phyloP scores from a whole-genome alignment of 2,329 filamentous ascomycete genomes.

The Diaporthe australafricana region DNA sequence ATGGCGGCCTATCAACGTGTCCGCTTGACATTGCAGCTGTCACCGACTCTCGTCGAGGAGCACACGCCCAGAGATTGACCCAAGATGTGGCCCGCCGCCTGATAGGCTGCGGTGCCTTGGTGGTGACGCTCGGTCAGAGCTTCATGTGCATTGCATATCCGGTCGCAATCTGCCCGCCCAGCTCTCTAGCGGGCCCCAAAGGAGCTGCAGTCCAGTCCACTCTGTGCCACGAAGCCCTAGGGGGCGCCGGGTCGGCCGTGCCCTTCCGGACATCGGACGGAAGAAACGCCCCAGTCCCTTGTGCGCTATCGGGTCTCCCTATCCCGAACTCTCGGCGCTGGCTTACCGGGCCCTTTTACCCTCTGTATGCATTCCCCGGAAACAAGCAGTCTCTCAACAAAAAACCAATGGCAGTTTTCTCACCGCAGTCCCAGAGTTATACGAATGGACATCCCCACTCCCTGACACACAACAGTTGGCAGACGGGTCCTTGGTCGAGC shows the following conservation, averaged over 20 bases:
- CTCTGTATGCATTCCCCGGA: not conserved
- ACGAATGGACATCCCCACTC: conserved; percentile 18
- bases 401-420: not conserved
- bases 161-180: conserved; percentile 8
- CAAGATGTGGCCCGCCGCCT: conserved; percentile 22
- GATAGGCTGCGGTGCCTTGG: conserved; percentile 13
- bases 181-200: not conserved
- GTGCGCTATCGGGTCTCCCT: conserved; percentile 11
- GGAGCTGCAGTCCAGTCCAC: not conserved
- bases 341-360: not conserved
- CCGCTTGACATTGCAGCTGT: conserved; percentile 2
- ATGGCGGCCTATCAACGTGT: conserved; percentile 21
- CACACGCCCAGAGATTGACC: not conserved
- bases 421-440: not conserved
- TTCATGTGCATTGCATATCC: conserved; percentile 22
- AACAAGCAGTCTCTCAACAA: not conserved
- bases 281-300: not conserved
- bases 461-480: not conserved
- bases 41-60: conserved; percentile 13
- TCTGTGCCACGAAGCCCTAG: not conserved
- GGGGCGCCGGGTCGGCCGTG: conserved; percentile 25
- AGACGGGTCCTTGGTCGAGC: not conserved
- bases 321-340: conserved; percentile 5
- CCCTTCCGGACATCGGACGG: conserved; percentile 26
- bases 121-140: conserved; percentile 11